Percentiles rank a stretch among this genome's conserved stretches.
phyloP scores from a whole-genome alignment of 2,329 filamentous ascomycete genomes.

The Aspergillus oerlinghausenensis region DNA sequence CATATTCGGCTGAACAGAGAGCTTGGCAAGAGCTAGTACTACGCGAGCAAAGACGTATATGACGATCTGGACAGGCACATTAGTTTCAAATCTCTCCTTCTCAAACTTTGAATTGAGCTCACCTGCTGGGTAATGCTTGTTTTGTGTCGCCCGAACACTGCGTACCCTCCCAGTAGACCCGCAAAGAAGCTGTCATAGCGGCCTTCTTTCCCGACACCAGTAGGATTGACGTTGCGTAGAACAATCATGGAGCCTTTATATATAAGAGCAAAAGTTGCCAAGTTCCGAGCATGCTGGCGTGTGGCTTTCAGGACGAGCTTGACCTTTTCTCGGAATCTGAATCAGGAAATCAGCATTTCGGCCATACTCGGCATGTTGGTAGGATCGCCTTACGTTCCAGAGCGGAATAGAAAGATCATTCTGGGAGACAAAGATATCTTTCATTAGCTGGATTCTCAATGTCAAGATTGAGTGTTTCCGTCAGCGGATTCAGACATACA shows the following conservation, averaged over 20 bases:
- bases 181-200: slow-evolving; percentile 81
- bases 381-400: slow-evolving; percentile 63
- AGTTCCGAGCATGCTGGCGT: slow-evolving; percentile 81
- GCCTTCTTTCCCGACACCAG: slow-evolving; percentile 53
- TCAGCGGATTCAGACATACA: slow-evolving; percentile 47
- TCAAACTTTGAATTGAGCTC: slow-evolving; percentile 5
- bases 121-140: slow-evolving; percentile 76
- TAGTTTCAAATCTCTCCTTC: background rate
- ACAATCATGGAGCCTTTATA: slow-evolving; percentile 82
- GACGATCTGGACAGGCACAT: slow-evolving; percentile 65
- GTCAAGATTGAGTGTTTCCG: background rate
- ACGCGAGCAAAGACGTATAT: slow-evolving; percentile 97
- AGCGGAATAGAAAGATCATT: slow-evolving; percentile 96
- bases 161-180: slow-evolving; percentile 83
- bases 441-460: slow-evolving; percentile 12
- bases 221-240: slow-evolving; percentile 55
- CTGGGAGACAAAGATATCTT: slow-evolving; percentile 38
- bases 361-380: background rate
- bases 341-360: slow-evolving; percentile 8
- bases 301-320: slow-evolving; percentile 79
- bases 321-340: slow-evolving; percentile 68
- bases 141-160: slow-evolving; percentile 80
- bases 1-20: slow-evolving; percentile 64
- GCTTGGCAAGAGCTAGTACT: slow-evolving; percentile 73
- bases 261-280: slow-evolving; percentile 83